phyloP scores from a whole-genome alignment of 495 filamentous ascomycete genomes.

The Penicillium waksmanii region DNA sequence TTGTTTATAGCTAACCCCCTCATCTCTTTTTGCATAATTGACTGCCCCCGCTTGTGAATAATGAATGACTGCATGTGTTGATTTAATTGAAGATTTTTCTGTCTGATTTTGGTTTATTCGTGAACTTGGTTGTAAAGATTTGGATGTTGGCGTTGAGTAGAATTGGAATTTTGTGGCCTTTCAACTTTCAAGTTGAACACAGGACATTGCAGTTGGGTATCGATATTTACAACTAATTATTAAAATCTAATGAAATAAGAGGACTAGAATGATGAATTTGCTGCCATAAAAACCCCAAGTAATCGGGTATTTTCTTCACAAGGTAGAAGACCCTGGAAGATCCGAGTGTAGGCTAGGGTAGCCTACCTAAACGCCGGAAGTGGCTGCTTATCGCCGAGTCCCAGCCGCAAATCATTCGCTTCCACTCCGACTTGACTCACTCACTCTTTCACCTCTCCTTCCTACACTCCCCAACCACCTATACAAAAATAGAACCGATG shows the following conservation, averaged over 20 bases:
- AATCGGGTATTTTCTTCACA: background rate
- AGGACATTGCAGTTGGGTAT: no score
- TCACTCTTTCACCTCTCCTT: background rate
- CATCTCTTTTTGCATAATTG: constrained; percentile 21
- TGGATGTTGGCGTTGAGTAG: background rate
- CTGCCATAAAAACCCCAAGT: background rate
- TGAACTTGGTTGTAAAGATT: background rate
- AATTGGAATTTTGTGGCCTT: no score
- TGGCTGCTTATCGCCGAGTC: constrained; percentile 21
- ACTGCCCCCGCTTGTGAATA: constrained; percentile 14
- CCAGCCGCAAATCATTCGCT: background rate
- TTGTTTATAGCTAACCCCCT: background rate
- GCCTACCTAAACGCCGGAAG: constrained; percentile 10
- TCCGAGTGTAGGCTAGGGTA: background rate
- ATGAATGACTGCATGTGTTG: constrained; percentile 19
- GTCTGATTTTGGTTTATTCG: background rate
- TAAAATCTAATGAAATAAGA: no score
- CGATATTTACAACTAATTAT: no score
- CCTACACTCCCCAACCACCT: no score
- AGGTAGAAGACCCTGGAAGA: background rate
- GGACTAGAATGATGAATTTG: no score
- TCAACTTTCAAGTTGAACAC: no score
- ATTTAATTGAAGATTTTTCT: constrained; percentile 2
- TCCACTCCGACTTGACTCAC: background rate
- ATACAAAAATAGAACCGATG: constrained; percentile 9